Conservation (phyloP, 352 stramenopile genomes). For the Phytophthora pini region DNA sequence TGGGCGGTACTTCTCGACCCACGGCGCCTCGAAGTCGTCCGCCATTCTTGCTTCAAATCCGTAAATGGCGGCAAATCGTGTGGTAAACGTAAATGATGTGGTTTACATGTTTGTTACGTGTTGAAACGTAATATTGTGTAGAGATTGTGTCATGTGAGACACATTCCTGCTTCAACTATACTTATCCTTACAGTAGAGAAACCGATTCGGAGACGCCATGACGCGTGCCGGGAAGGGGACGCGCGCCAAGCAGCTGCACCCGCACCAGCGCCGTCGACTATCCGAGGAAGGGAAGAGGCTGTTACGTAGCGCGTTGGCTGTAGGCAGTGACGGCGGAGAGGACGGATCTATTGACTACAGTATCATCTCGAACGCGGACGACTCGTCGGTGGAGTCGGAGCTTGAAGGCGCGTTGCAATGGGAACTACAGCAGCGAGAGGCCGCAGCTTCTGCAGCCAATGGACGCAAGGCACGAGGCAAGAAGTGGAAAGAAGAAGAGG, state of each 20-base stretch:
- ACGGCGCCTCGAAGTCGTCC: slow-evolving; percentile 92
- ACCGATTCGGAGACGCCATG: slow-evolving; percentile 13
- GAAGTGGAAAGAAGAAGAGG: slow-evolving; percentile 48
- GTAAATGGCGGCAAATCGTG: slow-evolving; percentile 1
- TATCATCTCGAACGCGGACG: slow-evolving; percentile 37
- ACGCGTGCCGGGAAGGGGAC: slow-evolving; percentile 18
- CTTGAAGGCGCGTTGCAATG: slow-evolving; percentile 63
- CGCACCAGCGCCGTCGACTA: slow-evolving; percentile 32
- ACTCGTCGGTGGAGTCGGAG: slow-evolving; percentile 66
- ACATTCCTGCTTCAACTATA: slow-evolving; percentile 14
- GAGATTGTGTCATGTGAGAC: not conserved
- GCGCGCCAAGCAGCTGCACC: slow-evolving; percentile 28
- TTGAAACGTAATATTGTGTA: no score
- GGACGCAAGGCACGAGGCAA: slow-evolving; percentile 29
- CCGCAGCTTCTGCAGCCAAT: slow-evolving; percentile 6
- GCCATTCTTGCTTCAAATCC: slow-evolving; percentile 47
- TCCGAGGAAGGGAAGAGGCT: slow-evolving; percentile 64
- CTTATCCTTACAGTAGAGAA: not conserved
- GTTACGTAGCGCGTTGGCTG: slow-evolving; percentile 56
- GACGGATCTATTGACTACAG: slow-evolving; percentile 40
- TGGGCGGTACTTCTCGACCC: slow-evolving; percentile 99
- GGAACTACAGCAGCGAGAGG: slow-evolving; percentile 39
- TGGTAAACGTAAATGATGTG: slow-evolving; percentile 3
- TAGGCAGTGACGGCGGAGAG: slow-evolving; percentile 38
- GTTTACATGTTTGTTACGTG: no score